Base-by-base conservation (phyloP, 164 flowering plant species). In the Platanus orientalis region DNA sequence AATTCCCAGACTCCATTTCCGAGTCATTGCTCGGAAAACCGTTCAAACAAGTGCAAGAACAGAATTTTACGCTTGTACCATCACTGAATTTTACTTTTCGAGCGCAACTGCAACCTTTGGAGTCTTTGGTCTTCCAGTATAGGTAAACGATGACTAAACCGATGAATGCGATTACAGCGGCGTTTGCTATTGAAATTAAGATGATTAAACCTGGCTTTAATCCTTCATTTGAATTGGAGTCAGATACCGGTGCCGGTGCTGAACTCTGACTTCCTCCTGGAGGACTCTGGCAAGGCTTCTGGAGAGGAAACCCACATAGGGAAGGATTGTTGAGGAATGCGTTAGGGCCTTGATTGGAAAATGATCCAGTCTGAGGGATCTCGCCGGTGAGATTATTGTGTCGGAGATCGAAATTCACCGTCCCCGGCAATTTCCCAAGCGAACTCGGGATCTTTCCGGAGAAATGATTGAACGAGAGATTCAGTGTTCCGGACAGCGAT, bases 231-330 rank as follows among this genome's bases (percentile, higher is more conserved):
- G 65, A 17, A 21, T 36, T 62, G 17, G 49, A 24, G 2, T 59
- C 66, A 2, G 73, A 52, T 23, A n/a, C n/a, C n/a, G n/a, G n/a
- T n/a, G 20, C 74, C 28, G 64, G 64, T 0, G 53, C 12, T 23
- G 76, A 50, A 66, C 26, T 67, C 54, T 69, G 78, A 36, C 29
- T 51, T 6, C 49, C n/a, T n/a, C n/a, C 78, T 11, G 83, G 39
- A 2, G 81, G 16, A 34, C 32, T 39, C 11, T 56, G 49, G 67
- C 98, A 94, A 3, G 86, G 29, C 34, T 78, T 86, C 60, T 82
- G 87, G 12, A 91, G 75, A 2, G 98, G 98, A 65, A 91, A 86
- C 0, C 98, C 98, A 74, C 98, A 94, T 2, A 94, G 70, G 12
- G 39, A 53, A 0, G 97, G 93, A 45, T 94, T 94, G 62, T 75